phyloP scores from a whole-genome alignment of 2,329 filamentous ascomycete genomes.

The Botrytis galanthina region DNA sequence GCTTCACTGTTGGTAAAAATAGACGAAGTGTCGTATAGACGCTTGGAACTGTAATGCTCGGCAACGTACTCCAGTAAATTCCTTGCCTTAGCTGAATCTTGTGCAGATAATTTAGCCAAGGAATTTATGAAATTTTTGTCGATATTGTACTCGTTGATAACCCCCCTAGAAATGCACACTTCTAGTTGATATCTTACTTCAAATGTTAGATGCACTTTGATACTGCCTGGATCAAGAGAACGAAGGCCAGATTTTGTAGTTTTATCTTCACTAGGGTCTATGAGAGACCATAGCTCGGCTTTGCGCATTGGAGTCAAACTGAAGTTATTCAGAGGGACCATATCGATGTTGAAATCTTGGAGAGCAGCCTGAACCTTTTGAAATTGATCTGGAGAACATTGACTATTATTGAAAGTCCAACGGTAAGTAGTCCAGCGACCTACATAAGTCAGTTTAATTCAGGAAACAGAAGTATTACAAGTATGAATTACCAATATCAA shows the following conservation, averaged over 20 bases:
- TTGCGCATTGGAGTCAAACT: conserved; percentile 39
- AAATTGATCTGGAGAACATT: conserved; percentile 29
- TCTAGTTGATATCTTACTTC: conserved; percentile 85
- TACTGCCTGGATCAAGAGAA: conserved; percentile 29
- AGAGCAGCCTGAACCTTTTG: conserved; percentile 43
- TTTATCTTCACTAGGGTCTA: conserved; percentile 32
- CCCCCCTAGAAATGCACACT: conserved; percentile 80
- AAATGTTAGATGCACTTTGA: conserved; percentile 56
- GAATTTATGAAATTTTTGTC: conserved; percentile 62
- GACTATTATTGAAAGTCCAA: conserved; percentile 45
- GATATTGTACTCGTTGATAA: conserved; percentile 75
- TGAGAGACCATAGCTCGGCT: conserved; percentile 46
- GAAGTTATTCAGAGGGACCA: conserved; percentile 47
- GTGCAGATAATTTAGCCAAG: conserved; percentile 51
- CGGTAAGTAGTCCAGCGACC: conserved; percentile 63
- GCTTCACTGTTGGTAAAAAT: conserved; percentile 62
- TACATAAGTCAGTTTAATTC: conserved; percentile 31
- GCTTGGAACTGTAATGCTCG: conserved; percentile 52
- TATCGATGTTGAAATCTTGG: conserved; percentile 68
- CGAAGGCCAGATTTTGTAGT: conserved; percentile 25
- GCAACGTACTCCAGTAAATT: conserved; percentile 73
- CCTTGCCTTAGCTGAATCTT: conserved; percentile 50
- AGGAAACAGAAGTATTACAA: background rate
- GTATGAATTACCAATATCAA: conserved; percentile 52
- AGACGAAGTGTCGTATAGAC: conserved; percentile 66